phyloP scores from a whole-genome alignment of 2,329 filamentous ascomycete species.

The Diaporthe helianthi region DNA sequence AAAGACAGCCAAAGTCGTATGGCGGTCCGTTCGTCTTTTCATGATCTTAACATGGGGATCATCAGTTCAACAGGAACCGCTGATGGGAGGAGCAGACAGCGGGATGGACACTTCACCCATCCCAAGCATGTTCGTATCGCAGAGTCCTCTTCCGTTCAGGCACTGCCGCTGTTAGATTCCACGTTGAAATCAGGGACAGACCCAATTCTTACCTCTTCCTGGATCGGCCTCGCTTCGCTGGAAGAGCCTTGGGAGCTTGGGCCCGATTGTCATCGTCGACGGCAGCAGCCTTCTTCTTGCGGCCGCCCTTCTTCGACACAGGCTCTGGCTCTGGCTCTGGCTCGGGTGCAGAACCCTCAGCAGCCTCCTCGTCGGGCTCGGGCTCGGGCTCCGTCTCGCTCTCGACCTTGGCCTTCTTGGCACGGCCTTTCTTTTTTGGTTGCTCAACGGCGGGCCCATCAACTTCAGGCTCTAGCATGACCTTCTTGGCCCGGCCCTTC shows the following conservation, averaged over 20 bases:
- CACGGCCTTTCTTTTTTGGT: constrained; percentile 38
- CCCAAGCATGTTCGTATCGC: not conserved
- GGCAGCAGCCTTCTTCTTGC: constrained; percentile 30
- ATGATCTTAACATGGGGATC: not conserved
- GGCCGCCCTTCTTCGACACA: constrained; percentile 9
- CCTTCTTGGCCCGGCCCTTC: constrained; percentile 41
- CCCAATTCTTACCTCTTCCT: constrained; percentile 26
- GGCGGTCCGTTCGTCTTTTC: not conserved
- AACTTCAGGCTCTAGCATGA: constrained; percentile 35
- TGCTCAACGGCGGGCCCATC: constrained; percentile 36
- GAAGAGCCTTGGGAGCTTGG: constrained; percentile 31
- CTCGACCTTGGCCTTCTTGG: constrained; percentile 40
- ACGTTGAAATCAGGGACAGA: not conserved
- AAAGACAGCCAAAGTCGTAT: not conserved
- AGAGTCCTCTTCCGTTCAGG: not conserved
- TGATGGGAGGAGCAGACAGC: not conserved
- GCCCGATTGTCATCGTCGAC: constrained; percentile 19
- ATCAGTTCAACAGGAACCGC: not conserved
- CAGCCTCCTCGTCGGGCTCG: not conserved
- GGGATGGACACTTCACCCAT: not conserved
- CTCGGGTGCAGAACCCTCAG: not conserved
- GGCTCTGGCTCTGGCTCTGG: constrained; percentile 7
- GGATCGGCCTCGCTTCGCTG: constrained; percentile 31
- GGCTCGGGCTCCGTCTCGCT: constrained; percentile 36
- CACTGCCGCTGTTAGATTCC: not conserved